These are phyloP conservation scores for Mediolabrus comicus DNA, from an alignment of 108 stramenopile genomes.

Conservation along the genomic window DNA sequence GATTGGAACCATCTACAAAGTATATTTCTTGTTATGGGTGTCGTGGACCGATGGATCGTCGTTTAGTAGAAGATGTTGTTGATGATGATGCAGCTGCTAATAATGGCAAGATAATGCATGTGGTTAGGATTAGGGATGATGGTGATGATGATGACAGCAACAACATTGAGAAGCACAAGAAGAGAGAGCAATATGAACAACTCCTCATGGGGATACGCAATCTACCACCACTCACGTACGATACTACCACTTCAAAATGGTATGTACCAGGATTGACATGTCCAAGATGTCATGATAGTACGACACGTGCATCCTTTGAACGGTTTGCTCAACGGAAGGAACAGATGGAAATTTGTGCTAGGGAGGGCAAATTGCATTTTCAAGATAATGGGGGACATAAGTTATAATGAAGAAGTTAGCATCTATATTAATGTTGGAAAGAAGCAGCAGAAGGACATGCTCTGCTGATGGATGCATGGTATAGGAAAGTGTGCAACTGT, in stretches of 20 bases:
- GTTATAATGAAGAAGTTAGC: not conserved
- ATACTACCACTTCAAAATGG: slow-evolving; percentile 1
- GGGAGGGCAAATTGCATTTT: slow-evolving; percentile 39
- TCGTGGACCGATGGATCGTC: slow-evolving; percentile 63
- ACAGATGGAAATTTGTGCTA: slow-evolving; percentile 37
- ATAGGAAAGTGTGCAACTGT: too few species aligned
- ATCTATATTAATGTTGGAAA: too few species aligned
- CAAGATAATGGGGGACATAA: slow-evolving; percentile 15
- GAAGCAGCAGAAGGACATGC: too few species aligned
- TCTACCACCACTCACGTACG: slow-evolving; percentile 22
- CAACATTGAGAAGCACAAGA: not conserved
- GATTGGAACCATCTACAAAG: slow-evolving; percentile 48
- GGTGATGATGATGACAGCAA: not conserved
- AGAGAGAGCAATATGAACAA: not conserved
- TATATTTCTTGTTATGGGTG: slow-evolving; percentile 75
- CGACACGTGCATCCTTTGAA: slow-evolving; percentile 33
- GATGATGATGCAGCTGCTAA: not conserved
- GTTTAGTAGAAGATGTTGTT: slow-evolving; percentile 3
- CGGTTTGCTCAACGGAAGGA: slow-evolving; percentile 32
- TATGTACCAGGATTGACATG: slow-evolving; percentile 47
- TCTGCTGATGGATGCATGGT: too few species aligned
- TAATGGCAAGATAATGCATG: not conserved
- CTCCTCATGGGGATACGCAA: slow-evolving; percentile 19
- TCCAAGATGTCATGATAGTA: slow-evolving; percentile 37
- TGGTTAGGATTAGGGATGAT: too few species aligned